phyloP scores from a whole-genome alignment of 805 yeast species.

The Cephaloascus fragrans region DNA sequence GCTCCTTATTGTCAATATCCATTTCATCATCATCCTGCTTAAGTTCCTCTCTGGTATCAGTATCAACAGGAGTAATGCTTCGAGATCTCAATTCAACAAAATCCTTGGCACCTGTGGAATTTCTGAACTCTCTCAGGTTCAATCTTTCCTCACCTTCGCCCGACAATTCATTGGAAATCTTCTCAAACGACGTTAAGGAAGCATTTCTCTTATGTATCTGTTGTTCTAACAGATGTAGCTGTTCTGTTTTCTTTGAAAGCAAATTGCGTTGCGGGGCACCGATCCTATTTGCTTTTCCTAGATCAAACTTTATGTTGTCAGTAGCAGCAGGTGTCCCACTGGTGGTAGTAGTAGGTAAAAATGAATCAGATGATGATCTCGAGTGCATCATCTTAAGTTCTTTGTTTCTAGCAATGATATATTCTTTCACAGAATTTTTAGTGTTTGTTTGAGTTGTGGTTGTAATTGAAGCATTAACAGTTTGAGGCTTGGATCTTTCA shows the following conservation, averaged over 20 bases:
- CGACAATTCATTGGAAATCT: background rate
- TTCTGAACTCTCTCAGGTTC: background rate
- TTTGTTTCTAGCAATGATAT: slow-evolving; percentile 33
- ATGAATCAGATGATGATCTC: slow-evolving; percentile 16
- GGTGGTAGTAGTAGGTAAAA: no score
- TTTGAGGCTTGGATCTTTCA: slow-evolving; percentile 45
- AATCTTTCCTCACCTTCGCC: no score
- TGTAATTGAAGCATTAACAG: slow-evolving; percentile 9
- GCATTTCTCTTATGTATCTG: background rate
- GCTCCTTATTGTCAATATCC: background rate
- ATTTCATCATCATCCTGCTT: background rate
- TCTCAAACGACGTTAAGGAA: background rate
- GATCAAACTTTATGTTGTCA: background rate
- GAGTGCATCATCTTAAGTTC: slow-evolving; percentile 16
- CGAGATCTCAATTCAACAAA: background rate
- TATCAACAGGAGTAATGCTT: background rate
- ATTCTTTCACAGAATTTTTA: slow-evolving; percentile 38
- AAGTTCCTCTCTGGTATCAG: no score
- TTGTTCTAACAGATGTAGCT: no score
- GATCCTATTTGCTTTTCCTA: background rate
- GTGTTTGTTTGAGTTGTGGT: slow-evolving; percentile 9
- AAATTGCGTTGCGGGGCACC: slow-evolving; percentile 1
- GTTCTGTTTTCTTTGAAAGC: background rate
- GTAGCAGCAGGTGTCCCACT: background rate
- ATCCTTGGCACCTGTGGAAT: background rate